Percentiles rank a stretch among this genome's conserved stretches.
phyloP scores from a whole-genome alignment of 2,329 filamentous ascomycete genomes.

The Colletotrichum noveboracense region DNA sequence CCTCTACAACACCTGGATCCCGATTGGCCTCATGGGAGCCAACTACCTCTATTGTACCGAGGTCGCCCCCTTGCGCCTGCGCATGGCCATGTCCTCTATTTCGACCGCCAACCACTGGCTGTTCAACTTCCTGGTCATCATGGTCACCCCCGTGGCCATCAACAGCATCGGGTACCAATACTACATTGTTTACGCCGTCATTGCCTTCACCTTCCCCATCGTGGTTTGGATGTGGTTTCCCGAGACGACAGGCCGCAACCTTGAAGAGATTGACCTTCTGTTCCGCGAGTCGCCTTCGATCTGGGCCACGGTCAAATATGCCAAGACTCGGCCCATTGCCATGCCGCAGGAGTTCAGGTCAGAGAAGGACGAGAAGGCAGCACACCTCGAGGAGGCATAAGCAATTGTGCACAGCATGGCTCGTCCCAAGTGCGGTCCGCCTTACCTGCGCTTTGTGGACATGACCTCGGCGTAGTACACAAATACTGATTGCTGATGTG shows the following conservation, averaged over 20 bases:
- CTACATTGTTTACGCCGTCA: slow-evolving; percentile 54
- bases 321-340: slow-evolving; percentile 35
- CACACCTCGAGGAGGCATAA: slow-evolving; percentile 3
- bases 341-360: slow-evolving; percentile 32
- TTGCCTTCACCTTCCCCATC: slow-evolving; percentile 48
- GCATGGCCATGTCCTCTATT: slow-evolving; percentile 60
- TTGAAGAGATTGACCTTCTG: slow-evolving; percentile 50
- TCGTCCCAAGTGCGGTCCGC: not conserved
- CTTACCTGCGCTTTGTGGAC: not conserved
- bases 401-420: not conserved
- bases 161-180: slow-evolving; percentile 55
- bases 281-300: slow-evolving; percentile 44
- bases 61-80: slow-evolving; percentile 55
- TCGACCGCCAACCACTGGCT: slow-evolving; percentile 60
- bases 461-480: not conserved
- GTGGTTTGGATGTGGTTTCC: slow-evolving; percentile 50
- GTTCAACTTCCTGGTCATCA: slow-evolving; percentile 50
- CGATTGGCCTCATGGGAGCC: slow-evolving; percentile 62
- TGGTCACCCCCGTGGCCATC: slow-evolving; percentile 51
- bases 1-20: slow-evolving; percentile 65
- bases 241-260: slow-evolving; percentile 52
- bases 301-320: slow-evolving; percentile 38
- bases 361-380: slow-evolving; percentile 23
- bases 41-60: slow-evolving; percentile 67
- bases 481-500: not conserved